Conservation (phyloP, 208 protist species). For the Wallacemonas sp. region DNA sequence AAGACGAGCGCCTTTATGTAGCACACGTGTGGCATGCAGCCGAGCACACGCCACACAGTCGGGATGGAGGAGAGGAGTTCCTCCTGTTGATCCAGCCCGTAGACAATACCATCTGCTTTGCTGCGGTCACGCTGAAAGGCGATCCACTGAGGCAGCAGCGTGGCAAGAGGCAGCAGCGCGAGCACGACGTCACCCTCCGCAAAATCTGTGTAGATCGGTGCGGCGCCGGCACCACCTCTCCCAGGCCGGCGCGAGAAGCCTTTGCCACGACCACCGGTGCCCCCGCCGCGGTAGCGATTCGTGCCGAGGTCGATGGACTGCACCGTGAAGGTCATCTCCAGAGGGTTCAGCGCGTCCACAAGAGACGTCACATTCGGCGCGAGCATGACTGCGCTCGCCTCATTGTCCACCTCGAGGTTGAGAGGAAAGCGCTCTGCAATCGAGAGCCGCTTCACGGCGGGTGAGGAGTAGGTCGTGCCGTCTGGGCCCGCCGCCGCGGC, state of each 20-base stretch:
- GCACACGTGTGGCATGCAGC: slow-evolving; percentile 68
- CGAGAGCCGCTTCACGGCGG: too few relatives aligned
- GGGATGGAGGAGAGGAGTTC: slow-evolving; percentile 27
- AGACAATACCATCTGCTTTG: slow-evolving; percentile 10
- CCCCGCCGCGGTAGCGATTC: neutral
- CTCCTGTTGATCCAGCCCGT: slow-evolving; percentile 12
- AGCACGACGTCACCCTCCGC: slow-evolving; percentile 64
- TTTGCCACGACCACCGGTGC: neutral
- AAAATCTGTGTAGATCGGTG: slow-evolving; percentile 26
- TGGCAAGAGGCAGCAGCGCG: slow-evolving; percentile 58
- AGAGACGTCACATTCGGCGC: neutral
- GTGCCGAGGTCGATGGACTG: slow-evolving; percentile 6
- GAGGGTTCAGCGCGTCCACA: neutral
- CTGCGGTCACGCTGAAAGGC: neutral
- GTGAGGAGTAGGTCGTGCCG: too few relatives aligned
- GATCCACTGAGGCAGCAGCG: slow-evolving; percentile 31
- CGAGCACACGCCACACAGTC: slow-evolving; percentile 43
- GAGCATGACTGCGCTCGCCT: neutral
- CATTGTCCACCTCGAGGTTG: neutral
- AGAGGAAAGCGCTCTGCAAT: slow-evolving; percentile 13
- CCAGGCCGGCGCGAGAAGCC: neutral
- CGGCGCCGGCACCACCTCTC: neutral
- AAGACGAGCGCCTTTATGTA: slow-evolving; percentile 35
- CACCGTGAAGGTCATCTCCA: slow-evolving; percentile 15
- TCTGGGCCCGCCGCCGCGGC: too few relatives aligned